Base-by-base conservation (phyloP, 352 stramenopile genomes). In the Globisporangium recalcitrans region DNA sequence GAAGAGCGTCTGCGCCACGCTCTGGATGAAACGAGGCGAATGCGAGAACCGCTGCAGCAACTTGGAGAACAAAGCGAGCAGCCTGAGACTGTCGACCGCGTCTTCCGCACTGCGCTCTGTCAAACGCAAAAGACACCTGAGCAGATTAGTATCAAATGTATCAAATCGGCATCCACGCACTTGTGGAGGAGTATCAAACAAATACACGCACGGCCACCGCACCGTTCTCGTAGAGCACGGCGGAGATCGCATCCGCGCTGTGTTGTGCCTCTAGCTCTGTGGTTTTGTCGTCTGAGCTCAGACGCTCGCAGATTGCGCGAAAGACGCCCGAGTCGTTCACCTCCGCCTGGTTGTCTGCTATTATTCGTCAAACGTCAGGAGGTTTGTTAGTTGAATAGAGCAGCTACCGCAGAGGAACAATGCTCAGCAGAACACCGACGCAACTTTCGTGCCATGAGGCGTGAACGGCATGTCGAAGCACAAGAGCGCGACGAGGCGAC, bases 261-360 rank as follows among this genome's bases (percentile, higher is more conserved):
- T 70, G 48, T 47, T 62, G 47, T 11, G 60, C 69, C 55, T 76
- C 64, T 1, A 72, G 62, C 9, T 68, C 66, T 10, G 24, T 65
- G 16, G 77, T 21, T 19, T 10, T 27, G 24, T 32, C 57, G 0
- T 51, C 27, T 19, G 42, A 22, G 21, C 31, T 38, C 1, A 83
- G 29, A 2, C 62, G 64, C 3, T 68, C 59, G 26, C 68, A 68
- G 60, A 90, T 64, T 8, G 57, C 21, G 3, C 62, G 59, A 11
- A 82, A 57, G 4, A 86, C 31, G 2, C 78, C 76, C 44, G 54
- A 36, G 8, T 62, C 49, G 8, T 59, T 68, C n/a, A 84, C 80
- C 13, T 82, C 73, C 11, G 54, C 32, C 52, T 90, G 80, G 29
- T 90, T 90, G 27, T 87, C 76, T 31, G 62, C 80, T 88, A 42